phyloP scores from a whole-genome alignment of 495 filamentous ascomycete genomes.

The Hyphodiscus hymeniophilus region DNA sequence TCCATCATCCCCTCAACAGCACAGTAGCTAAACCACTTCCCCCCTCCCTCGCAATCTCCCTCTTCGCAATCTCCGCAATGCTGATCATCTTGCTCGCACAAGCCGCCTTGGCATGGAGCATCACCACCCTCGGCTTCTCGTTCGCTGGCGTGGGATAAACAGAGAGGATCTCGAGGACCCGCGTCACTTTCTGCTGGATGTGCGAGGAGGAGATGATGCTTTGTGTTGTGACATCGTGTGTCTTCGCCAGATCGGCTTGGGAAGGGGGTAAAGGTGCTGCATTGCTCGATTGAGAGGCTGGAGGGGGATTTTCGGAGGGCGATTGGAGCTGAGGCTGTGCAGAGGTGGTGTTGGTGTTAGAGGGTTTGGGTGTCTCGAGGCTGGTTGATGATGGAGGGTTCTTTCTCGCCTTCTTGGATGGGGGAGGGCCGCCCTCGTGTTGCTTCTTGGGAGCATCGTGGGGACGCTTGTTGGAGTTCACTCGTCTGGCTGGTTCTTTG shows the following conservation, averaged over 20 bases:
- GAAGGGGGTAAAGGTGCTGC: not conserved
- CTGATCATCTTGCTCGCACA: constrained; percentile 53
- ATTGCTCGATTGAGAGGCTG: not conserved
- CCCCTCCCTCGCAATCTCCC: constrained; percentile 43
- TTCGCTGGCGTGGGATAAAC: constrained; percentile 25
- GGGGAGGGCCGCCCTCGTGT: not conserved
- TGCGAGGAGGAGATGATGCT: constrained; percentile 45
- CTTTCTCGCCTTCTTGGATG: not conserved
- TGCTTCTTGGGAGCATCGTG: not conserved
- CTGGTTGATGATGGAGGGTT: not conserved
- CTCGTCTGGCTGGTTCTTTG: too few relatives aligned
- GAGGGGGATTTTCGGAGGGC: too few relatives aligned
- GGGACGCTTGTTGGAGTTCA: too few relatives aligned
- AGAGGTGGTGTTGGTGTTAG: too few relatives aligned
- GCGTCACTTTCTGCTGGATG: constrained; percentile 45
- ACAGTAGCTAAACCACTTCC: constrained; percentile 57
- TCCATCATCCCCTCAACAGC: constrained; percentile 30
- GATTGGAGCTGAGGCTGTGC: not conserved
- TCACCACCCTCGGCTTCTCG: constrained; percentile 26
- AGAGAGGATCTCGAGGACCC: constrained; percentile 32
- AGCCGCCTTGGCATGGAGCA: constrained; percentile 44
- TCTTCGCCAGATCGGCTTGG: not conserved
- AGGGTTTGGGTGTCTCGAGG: too few relatives aligned
- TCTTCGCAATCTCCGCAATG: constrained; percentile 56
- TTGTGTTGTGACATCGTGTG: constrained; percentile 16